Conservation (phyloP, 257 asterid genomes). For the Anisodus acutangulus region DNA sequence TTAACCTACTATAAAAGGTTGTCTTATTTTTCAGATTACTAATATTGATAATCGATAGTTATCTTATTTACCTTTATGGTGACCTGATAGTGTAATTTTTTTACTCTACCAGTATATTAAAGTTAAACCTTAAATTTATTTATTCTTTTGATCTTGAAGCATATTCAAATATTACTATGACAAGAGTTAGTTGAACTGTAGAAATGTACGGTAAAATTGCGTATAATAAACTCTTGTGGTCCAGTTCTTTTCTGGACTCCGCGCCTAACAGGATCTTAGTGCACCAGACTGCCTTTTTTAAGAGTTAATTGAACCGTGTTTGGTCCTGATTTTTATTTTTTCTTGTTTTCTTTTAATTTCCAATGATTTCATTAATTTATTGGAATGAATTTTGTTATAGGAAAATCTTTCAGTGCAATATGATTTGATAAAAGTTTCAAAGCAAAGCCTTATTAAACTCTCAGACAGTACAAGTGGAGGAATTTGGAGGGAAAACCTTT, state of each 20-base stretch:
- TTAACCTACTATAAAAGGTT: not conserved
- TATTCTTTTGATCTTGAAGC: not conserved
- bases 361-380: not conserved
- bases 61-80: not conserved
- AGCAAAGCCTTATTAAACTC: conserved; percentile 32
- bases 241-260: too few relatives aligned
- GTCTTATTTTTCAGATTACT: not conserved
- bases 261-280: too few relatives aligned
- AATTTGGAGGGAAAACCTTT: conserved; percentile 39
- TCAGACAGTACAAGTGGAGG: conserved; percentile 31
- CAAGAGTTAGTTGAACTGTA: not conserved
- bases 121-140: not conserved
- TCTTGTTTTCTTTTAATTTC: not conserved
- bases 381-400: not conserved
- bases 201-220: too few relatives aligned
- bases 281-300: too few relatives aligned
- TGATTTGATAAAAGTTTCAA: conserved; percentile 43
- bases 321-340: not conserved
- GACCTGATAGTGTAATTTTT: not conserved
- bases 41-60: not conserved
- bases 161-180: too few relatives aligned
- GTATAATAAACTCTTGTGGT: too few relatives aligned
- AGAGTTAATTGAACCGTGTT: not conserved
- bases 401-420: conserved; percentile 33
- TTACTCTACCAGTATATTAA: not conserved